Percentiles rank a stretch among this genome's conserved stretches.
phyloP scores from a whole-genome alignment of 352 stramenopile species.

The Pythium sukuiense region DNA sequence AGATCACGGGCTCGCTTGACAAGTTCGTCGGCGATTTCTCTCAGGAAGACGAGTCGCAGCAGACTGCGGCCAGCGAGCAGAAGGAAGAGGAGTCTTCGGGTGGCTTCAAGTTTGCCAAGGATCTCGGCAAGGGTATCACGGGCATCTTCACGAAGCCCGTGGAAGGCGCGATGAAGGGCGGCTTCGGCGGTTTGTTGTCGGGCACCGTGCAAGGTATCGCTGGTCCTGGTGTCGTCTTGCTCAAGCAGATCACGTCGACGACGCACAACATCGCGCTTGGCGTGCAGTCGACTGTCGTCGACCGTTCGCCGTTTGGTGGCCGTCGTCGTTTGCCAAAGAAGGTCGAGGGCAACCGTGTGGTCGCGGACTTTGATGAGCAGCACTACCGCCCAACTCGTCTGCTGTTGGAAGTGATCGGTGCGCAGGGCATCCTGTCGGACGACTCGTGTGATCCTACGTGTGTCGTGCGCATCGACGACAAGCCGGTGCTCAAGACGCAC shows the following conservation, averaged over 20 bases:
- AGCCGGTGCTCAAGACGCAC: slow-evolving; percentile 65
- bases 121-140: slow-evolving; percentile 81
- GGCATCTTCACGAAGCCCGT: slow-evolving; percentile 89
- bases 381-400: slow-evolving; percentile 64
- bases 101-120: slow-evolving; percentile 84
- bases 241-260: slow-evolving; percentile 85
- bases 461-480: slow-evolving; percentile 70
- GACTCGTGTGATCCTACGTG: slow-evolving; percentile 79
- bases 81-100: slow-evolving; percentile 37
- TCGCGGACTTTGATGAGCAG: slow-evolving; percentile 61
- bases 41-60: slow-evolving; percentile 40
- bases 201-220: slow-evolving; percentile 79
- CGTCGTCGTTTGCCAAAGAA: slow-evolving; percentile 70
- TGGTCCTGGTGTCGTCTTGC: slow-evolving; percentile 75
- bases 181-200: slow-evolving; percentile 73
- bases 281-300: slow-evolving; percentile 79
- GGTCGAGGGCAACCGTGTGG: slow-evolving; percentile 62
- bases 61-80: slow-evolving; percentile 20
- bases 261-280: slow-evolving; percentile 76
- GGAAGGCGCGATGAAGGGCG: slow-evolving; percentile 75
- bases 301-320: slow-evolving; percentile 75
- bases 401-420: slow-evolving; percentile 67
- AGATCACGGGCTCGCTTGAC: slow-evolving; percentile 86
- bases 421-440: slow-evolving; percentile 69
- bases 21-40: slow-evolving; percentile 83